Percentiles rank a stretch among this genome's conserved stretches.
These are phyloP conservation scores for Dipodascopsis tothii DNA, from an alignment of 805 yeast genomes.

Conservation along the genomic window DNA sequence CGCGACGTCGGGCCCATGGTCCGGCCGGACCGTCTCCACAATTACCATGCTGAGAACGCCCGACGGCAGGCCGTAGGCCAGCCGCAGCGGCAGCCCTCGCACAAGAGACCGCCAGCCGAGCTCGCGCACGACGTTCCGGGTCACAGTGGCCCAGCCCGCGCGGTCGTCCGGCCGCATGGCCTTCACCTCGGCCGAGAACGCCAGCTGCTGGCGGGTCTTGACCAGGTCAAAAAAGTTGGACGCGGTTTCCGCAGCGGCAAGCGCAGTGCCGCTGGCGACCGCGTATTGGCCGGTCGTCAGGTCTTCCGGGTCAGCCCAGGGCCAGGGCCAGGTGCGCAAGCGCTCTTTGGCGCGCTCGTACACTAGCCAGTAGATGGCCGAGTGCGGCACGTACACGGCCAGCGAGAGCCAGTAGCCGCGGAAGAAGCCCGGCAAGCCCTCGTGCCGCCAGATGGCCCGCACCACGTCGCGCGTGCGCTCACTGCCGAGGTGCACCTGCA, in stretches of 20 bases:
- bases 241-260: conserved; percentile 31
- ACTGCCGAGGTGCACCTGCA: conserved; percentile 31
- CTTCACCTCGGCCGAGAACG: conserved; percentile 35
- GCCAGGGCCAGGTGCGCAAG: not conserved
- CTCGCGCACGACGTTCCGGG: conserved; percentile 33
- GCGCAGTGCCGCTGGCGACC: conserved; percentile 32
- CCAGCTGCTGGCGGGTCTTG: conserved; percentile 41
- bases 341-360: conserved; percentile 27
- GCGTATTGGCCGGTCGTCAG: conserved; percentile 11
- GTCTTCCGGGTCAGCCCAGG: conserved; percentile 5
- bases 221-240: conserved; percentile 38
- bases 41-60: conserved; percentile 37
- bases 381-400: conserved; percentile 35
- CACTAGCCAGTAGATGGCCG: conserved; percentile 36
- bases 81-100: conserved; percentile 34
- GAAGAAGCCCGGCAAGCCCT: conserved; percentile 72
- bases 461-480: conserved; percentile 22
- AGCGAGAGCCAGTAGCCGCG: conserved; percentile 53
- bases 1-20: no score
- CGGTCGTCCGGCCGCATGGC: conserved; percentile 34
- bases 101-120: conserved; percentile 33
- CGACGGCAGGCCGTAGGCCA: conserved; percentile 35
- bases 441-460: conserved; percentile 42
- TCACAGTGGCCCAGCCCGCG: conserved; percentile 31
- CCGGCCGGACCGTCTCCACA: conserved; percentile 36